phyloP scores from a whole-genome alignment of 176 grass and related monocot genomes.

The Tillandsia leiboldiana region DNA sequence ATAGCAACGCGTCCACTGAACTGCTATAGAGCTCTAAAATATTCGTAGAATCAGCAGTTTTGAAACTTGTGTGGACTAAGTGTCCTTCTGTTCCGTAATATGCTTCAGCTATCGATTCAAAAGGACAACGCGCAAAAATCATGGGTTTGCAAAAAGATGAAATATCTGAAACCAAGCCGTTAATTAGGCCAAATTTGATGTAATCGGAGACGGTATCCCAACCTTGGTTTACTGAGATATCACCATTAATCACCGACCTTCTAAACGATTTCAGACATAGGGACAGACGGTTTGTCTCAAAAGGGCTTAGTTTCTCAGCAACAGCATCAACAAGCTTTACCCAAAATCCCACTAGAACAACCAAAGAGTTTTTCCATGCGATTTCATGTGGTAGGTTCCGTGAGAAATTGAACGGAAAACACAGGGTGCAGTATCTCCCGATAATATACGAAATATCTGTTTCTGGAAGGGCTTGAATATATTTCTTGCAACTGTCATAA shows the following conservation, averaged over 20 bases:
- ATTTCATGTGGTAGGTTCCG: conserved; percentile 46
- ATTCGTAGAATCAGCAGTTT: conserved; percentile 33
- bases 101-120: conserved; percentile 54
- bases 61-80: conserved; percentile 20
- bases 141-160: conserved; percentile 67
- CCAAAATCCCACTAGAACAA: conserved; percentile 59
- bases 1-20: conserved; percentile 37
- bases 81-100: conserved; percentile 42
- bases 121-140: conserved; percentile 69
- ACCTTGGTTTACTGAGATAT: conserved; percentile 61
- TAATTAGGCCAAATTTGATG: conserved; percentile 43
- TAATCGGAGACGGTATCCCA: conserved; percentile 65
- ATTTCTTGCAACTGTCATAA: conserved; percentile 76
- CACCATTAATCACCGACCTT: conserved; percentile 47
- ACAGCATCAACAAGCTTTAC: conserved; percentile 57
- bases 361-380: conserved; percentile 60
- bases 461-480: conserved; percentile 59
- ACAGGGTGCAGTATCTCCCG: conserved; percentile 56
- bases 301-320: conserved; percentile 28
- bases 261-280: conserved; percentile 56
- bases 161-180: conserved; percentile 33
- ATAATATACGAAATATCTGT: conserved; percentile 55
- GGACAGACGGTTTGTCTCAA: conserved; percentile 34
- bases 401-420: conserved; percentile 58
- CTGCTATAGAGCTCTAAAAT: conserved; percentile 56